Percentiles rank a stretch among this genome's conserved stretches.
These are phyloP conservation scores for Nakazawaea anatomiae DNA, from an alignment of 805 yeast genomes.

Conservation along the genomic window DNA sequence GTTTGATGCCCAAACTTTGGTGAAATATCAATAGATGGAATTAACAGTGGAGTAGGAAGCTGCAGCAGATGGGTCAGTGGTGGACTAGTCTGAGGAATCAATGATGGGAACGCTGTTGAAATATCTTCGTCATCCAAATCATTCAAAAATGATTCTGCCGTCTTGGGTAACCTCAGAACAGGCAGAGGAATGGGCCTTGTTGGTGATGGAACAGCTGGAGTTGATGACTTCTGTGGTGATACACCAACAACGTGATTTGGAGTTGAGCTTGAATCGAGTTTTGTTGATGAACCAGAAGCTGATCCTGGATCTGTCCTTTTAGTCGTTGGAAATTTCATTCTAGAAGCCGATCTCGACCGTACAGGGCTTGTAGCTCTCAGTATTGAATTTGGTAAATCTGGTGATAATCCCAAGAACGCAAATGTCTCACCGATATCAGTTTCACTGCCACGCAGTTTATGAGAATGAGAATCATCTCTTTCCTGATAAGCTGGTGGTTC, in stretches of 20 bases:
- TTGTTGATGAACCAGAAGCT: background rate
- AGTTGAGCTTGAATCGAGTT: background rate
- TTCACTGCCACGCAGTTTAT: conserved; percentile 11
- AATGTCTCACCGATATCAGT: conserved; percentile 14
- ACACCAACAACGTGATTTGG: no score
- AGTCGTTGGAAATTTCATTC: background rate
- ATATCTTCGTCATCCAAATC: conserved; percentile 1
- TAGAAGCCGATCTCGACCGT: conserved; percentile 6
- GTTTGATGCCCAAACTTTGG: background rate
- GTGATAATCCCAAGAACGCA: conserved; percentile 25
- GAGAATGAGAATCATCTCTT: conserved; percentile 17
- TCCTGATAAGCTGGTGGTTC: conserved; percentile 17
- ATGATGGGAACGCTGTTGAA: background rate
- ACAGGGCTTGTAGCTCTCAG: conserved; percentile 25
- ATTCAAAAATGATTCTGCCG: conserved; percentile 9
- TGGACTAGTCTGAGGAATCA: background rate
- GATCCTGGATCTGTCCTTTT: no score
- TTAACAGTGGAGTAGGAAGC: background rate
- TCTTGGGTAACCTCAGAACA: conserved; percentile 1
- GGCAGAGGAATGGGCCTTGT: background rate
- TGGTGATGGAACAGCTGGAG: background rate
- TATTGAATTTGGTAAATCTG: conserved; percentile 27
- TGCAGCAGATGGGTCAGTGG: background rate
- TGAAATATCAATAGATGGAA: background rate
- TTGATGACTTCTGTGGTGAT: background rate